Conservation (phyloP, 2,329 filamentous ascomycete genomes). For the Aspergillus brunneoviolaceus region DNA sequence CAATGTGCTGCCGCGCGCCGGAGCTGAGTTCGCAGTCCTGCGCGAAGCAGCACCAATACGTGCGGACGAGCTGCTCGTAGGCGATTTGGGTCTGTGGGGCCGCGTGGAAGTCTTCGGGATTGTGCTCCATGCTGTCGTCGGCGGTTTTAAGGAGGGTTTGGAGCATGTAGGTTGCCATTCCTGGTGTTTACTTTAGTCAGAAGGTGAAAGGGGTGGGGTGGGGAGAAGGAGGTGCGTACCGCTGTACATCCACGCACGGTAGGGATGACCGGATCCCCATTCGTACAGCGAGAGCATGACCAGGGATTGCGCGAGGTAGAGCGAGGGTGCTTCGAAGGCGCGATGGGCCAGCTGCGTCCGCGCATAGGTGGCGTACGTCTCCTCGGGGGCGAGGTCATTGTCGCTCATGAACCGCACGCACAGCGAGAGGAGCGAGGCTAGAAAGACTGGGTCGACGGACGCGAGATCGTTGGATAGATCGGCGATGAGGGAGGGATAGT, state of each 20-base stretch:
- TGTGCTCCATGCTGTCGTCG: slow-evolving; percentile 39
- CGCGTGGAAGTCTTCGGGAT: slow-evolving; percentile 33
- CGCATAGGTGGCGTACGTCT: slow-evolving; percentile 35
- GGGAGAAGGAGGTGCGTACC: slow-evolving; percentile 20
- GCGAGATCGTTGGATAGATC: slow-evolving; percentile 32
- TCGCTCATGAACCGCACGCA: slow-evolving; percentile 35
- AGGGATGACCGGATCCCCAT: slow-evolving; percentile 37
- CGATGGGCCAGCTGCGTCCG: slow-evolving; percentile 31
- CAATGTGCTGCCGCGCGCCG: slow-evolving; percentile 38
- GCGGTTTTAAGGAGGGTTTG: slow-evolving; percentile 38
- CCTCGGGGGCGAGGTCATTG: slow-evolving; percentile 25
- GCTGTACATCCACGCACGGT: slow-evolving; percentile 42
- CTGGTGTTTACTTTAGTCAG: not conserved
- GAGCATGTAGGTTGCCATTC: slow-evolving; percentile 42
- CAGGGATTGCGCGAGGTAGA: slow-evolving; percentile 37
- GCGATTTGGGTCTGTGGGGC: slow-evolving; percentile 29
- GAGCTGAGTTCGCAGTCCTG: slow-evolving; percentile 41
- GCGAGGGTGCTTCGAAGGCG: slow-evolving; percentile 35
- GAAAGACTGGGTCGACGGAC: slow-evolving; percentile 35
- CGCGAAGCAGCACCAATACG: slow-evolving; percentile 40
- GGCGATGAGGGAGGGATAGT: slow-evolving; percentile 37
- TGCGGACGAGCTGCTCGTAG: slow-evolving; percentile 41
- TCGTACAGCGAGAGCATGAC: slow-evolving; percentile 40
- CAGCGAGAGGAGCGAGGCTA: slow-evolving; percentile 35
- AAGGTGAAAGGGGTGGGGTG: too few species aligned